A percentile compares a stretch with the other conserved stretches of the same genome.
Evolutionary conservation across 1,284 basidiomycete species (phyloP).

Genomic region (Schizophyllum amplum): DNA sequence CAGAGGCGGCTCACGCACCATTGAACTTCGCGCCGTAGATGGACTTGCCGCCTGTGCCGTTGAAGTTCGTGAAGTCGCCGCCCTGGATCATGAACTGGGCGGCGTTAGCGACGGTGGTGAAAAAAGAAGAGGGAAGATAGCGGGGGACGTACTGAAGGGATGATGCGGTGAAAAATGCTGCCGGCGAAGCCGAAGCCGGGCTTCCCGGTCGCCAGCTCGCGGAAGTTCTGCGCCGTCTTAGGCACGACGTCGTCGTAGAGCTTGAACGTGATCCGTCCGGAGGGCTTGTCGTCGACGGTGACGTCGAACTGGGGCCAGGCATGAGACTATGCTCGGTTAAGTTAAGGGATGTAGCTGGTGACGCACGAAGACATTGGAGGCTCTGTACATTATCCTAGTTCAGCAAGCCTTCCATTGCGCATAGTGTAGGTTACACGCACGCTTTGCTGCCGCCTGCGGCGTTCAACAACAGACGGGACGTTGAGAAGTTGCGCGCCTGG

Average conservation of each 20-base stretch:
- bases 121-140: not conserved
- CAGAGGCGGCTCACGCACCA: slow-evolving; percentile 30
- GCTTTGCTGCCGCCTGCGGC: too few relatives aligned
- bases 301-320: slow-evolving; percentile 64
- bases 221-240: slow-evolving; percentile 84
- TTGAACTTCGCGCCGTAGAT: slow-evolving; percentile 86
- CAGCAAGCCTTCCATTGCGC: too few relatives aligned
- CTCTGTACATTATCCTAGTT: too few relatives aligned
- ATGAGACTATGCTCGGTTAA: not conserved
- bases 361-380: not conserved
- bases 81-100: slow-evolving; percentile 46
- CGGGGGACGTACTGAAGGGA: slow-evolving; percentile 30
- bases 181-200: slow-evolving; percentile 59
- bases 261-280: slow-evolving; percentile 78
- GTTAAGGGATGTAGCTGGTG: not conserved
- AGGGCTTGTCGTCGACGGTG: slow-evolving; percentile 41
- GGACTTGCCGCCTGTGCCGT: slow-evolving; percentile 89
- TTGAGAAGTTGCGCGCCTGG: too few relatives aligned
- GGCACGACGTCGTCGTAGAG: slow-evolving; percentile 72
- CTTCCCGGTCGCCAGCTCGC: slow-evolving; percentile 79
- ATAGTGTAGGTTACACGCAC: too few relatives aligned
- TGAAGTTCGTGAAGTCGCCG: slow-evolving; percentile 61
- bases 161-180: slow-evolving; percentile 78
- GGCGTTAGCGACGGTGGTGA: not conserved
- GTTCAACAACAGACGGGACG: too few relatives aligned